A percentile compares a stretch with the other conserved stretches of the same genome.
Conservation (phyloP, 1,284 basidiomycete species). For the Kalmanozyma brasiliensis region DNA sequence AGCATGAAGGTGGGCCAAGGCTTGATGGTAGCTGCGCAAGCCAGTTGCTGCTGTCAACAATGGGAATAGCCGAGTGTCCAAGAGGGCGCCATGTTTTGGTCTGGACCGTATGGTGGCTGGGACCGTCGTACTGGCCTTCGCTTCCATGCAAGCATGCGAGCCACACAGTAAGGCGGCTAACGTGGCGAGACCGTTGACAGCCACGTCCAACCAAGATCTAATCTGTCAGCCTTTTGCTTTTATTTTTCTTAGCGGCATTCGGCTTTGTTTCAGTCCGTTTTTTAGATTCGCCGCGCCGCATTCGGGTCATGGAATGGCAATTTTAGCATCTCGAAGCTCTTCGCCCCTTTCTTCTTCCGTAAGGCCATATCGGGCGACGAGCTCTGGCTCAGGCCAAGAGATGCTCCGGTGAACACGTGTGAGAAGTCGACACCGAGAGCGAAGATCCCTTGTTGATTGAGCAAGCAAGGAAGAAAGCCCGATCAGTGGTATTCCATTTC, state of each 20-base stretch:
- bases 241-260: conserved; percentile 9
- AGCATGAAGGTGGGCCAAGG: too few relatives aligned
- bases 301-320: neutral
- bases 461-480: too few relatives aligned
- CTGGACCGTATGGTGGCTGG: conserved; percentile 1
- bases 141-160: neutral
- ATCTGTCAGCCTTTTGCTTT: neutral
- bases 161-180: conserved; percentile 14
- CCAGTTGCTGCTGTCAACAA: neutral
- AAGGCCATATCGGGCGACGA: too few relatives aligned
- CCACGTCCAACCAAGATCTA: conserved; percentile 5
- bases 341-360: too few relatives aligned
- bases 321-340: too few relatives aligned
- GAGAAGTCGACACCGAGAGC: too few relatives aligned
- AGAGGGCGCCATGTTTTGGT: conserved; percentile 33
- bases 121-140: neutral
- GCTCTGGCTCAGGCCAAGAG: too few relatives aligned
- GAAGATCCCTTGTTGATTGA: too few relatives aligned
- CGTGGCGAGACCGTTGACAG: conserved; percentile 22
- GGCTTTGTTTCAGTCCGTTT: conserved; percentile 6
- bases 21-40: conserved; percentile 2
- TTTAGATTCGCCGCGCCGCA: conserved; percentile 10
- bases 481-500: too few relatives aligned
- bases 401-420: too few relatives aligned
- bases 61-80: conserved; percentile 8